These are phyloP conservation scores for Eucalyptus polyanthemos DNA, from an alignment of 345 rosid genomes.

Conservation along the genomic window DNA sequence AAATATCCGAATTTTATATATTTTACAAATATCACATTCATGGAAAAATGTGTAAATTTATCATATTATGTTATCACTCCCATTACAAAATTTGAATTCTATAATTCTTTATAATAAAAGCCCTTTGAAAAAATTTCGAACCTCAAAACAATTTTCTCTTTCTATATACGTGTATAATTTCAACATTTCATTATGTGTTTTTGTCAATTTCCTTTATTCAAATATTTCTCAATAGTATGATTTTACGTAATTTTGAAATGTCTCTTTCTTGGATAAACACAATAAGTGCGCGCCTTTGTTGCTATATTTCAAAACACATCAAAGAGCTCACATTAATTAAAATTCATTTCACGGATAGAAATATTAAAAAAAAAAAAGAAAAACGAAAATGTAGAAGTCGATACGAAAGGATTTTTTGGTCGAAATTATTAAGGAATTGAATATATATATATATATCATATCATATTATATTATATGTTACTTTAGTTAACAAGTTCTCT, in stretches of 20 bases:
- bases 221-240: neutral
- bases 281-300: neutral
- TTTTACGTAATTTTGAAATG: neutral
- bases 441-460: no score
- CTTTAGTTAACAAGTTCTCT: neutral
- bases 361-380: neutral
- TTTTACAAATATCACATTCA: neutral
- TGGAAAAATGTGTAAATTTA: neutral
- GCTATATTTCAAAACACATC: neutral
- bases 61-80: neutral
- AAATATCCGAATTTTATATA: neutral
- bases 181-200: neutral
- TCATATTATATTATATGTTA: no score
- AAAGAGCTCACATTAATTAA: neutral
- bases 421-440: neutral
- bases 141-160: neutral
- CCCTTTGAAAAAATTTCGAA: neutral
- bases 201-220: neutral
- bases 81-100: neutral
- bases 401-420: neutral
- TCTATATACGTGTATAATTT: neutral
- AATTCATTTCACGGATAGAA: neutral
- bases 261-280: neutral
- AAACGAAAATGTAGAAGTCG: neutral
- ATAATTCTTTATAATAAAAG: neutral